Evolutionary conservation across 352 stramenopile genomes (phyloP), one percentile per base, ranked within the genome.

Genomic region (Thalassiosira mediterranea): DNA sequence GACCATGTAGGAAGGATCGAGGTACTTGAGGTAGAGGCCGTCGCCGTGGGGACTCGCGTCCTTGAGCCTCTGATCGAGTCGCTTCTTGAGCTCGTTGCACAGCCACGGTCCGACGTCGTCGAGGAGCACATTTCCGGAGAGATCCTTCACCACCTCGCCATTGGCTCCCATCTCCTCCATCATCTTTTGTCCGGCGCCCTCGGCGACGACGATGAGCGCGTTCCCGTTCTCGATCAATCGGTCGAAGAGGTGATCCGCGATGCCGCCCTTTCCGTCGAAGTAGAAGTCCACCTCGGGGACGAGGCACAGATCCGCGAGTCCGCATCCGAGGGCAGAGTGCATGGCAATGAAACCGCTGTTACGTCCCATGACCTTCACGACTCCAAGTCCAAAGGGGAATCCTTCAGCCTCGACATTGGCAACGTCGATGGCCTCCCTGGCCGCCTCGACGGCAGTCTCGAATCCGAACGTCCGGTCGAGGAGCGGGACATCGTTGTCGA

Each of bases 1-100:
- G 71, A 98, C 97, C 93, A 97, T 98, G 86, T 98, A 98, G 46
- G 94, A 97, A 56, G 96, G 96, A 76, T 98, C 95, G 77, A 98
- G 97, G 88, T 98, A 98, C 88, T 98, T 98, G 69, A 98, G 87
- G 58, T 94, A 97, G 49, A 84, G 86, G 88, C 93, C 63, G 71
- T 92, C 53, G 84, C 93, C 53, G 88, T 87, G 79, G 93, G 94
- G 4, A 25, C 23, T 37, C 21, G 19, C 21, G 17, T 56, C 91
- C 51, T 94, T 84, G 7, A 84, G 59, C 90, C 78, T 65, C n/a
- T 57, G 42, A 42, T 66, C 26, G 19, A 66, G 34, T 17, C 52
- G 13, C 51, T 90, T 75, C 84, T 97, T 97, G 86, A 98, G 95
- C 65, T 97, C 97, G 58, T 95, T 86, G 46, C 94, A 94, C 38